Conservation (phyloP, 768 basidiomycete species). For the Boletus coccyginus region DNA sequence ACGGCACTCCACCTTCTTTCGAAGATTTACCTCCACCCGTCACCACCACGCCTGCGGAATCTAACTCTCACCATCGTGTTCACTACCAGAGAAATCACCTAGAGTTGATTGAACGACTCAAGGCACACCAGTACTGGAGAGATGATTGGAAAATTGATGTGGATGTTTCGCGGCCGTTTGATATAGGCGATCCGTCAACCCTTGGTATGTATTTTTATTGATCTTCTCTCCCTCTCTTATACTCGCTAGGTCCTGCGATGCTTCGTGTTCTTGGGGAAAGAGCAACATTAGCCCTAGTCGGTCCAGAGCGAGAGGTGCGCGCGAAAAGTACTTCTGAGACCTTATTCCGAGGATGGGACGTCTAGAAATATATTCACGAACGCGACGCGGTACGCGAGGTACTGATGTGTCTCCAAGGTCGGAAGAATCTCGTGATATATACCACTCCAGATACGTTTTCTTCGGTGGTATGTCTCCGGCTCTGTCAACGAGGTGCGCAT, state of each 20-base stretch:
- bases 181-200: slow-evolving; percentile 70
- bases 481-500: not conserved
- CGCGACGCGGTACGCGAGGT: slow-evolving; percentile 76
- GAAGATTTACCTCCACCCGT: slow-evolving; percentile 12
- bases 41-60: not conserved
- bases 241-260: slow-evolving; percentile 42
- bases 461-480: slow-evolving; percentile 30
- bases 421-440: slow-evolving; percentile 55
- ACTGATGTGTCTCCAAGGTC: slow-evolving; percentile 73
- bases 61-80: not conserved
- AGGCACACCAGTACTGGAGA: slow-evolving; percentile 71
- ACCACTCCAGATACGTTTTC: slow-evolving; percentile 31
- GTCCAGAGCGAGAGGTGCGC: slow-evolving; percentile 43
- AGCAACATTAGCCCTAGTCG: slow-evolving; percentile 37
- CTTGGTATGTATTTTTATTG: slow-evolving; percentile 45
- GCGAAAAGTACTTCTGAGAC: not conserved
- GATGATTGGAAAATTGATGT: slow-evolving; percentile 57
- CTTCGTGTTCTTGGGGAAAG: slow-evolving; percentile 39
- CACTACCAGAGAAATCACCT: slow-evolving; percentile 31
- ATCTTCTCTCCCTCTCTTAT: not conserved
- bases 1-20: slow-evolving; percentile 10
- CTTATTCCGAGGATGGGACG: not conserved
- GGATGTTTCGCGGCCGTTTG: slow-evolving; percentile 44
- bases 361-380: slow-evolving; percentile 69
- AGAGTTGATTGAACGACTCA: slow-evolving; percentile 60